Evolutionary conservation across 2,329 filamentous ascomycete species (phyloP).

Genomic region (Hymenoscyphus infarciens): DNA sequence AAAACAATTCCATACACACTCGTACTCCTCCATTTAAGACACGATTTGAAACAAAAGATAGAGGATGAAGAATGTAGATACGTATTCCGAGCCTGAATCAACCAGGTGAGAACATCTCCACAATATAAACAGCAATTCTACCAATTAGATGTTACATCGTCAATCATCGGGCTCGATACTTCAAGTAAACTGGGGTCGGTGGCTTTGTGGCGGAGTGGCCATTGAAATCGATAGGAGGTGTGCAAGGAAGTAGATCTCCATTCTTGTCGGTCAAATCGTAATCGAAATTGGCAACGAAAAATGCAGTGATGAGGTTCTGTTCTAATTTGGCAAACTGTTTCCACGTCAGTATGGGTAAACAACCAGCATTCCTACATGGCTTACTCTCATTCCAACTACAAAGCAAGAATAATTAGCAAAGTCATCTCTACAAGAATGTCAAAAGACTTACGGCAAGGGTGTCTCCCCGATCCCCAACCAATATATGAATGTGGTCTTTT

Average conservation of each 20-base stretch:
- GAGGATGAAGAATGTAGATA: neutral
- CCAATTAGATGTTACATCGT: neutral
- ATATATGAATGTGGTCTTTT: slow-evolving; percentile 16
- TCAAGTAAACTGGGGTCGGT: slow-evolving; percentile 35
- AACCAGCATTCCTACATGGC: neutral
- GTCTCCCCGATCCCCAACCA: slow-evolving; percentile 21
- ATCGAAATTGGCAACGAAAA: slow-evolving; percentile 49
- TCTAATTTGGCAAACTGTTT: slow-evolving; percentile 50
- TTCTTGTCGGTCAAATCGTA: slow-evolving; percentile 41
- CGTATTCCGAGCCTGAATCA: neutral
- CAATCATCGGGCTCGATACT: slow-evolving; percentile 31
- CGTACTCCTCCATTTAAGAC: no score
- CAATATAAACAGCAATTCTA: neutral
- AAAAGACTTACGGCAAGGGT: slow-evolving; percentile 39
- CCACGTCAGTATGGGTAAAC: neutral
- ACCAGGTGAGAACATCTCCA: neutral
- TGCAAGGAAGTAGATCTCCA: slow-evolving; percentile 33
- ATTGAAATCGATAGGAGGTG: slow-evolving; percentile 39
- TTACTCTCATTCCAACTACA: slow-evolving; percentile 29
- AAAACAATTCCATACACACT: no score
- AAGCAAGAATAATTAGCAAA: slow-evolving; percentile 22
- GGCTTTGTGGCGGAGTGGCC: slow-evolving; percentile 41
- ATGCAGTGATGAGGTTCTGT: slow-evolving; percentile 46
- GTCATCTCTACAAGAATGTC: neutral
- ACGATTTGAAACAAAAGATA: neutral